Evolutionary conservation across 2,329 filamentous ascomycete species (phyloP).

Genomic region (Diaporthe vaccinii): DNA sequence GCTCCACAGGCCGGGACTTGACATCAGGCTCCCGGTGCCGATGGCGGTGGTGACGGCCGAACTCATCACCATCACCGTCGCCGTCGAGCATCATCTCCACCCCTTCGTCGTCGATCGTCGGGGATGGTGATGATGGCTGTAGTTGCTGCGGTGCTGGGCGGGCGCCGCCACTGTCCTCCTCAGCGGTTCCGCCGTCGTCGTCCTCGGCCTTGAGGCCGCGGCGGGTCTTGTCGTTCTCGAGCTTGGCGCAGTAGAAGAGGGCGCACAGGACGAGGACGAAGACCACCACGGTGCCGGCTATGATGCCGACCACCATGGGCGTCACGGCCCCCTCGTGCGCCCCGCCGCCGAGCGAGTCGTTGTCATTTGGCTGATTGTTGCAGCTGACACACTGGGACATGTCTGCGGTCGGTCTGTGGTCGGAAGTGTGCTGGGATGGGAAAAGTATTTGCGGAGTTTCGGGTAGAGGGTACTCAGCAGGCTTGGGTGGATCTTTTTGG

Average conservation of each 20-base stretch:
- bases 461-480: no score
- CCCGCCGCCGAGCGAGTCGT: constrained; percentile 39
- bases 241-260: constrained; percentile 42
- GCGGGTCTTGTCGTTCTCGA: constrained; percentile 37
- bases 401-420: background rate
- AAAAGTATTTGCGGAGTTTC: background rate
- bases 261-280: constrained; percentile 39
- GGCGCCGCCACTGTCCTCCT: background rate
- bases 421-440: background rate
- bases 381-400: constrained; percentile 42
- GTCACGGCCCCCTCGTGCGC: constrained; percentile 37
- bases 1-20: background rate
- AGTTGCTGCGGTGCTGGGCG: background rate
- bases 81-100: background rate
- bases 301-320: constrained; percentile 40
- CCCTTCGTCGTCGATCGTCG: background rate
- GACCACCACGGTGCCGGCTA: constrained; percentile 38
- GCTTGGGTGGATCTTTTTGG: background rate
- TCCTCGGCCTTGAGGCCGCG: constrained; percentile 22
- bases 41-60: background rate
- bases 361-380: constrained; percentile 39
- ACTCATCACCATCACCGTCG: background rate
- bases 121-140: background rate
- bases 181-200: background rate
- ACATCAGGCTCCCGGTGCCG: background rate